Evolutionary conservation across 2,329 filamentous ascomycete genomes (phyloP).

Genomic region (Fusarium gaditjirri): DNA sequence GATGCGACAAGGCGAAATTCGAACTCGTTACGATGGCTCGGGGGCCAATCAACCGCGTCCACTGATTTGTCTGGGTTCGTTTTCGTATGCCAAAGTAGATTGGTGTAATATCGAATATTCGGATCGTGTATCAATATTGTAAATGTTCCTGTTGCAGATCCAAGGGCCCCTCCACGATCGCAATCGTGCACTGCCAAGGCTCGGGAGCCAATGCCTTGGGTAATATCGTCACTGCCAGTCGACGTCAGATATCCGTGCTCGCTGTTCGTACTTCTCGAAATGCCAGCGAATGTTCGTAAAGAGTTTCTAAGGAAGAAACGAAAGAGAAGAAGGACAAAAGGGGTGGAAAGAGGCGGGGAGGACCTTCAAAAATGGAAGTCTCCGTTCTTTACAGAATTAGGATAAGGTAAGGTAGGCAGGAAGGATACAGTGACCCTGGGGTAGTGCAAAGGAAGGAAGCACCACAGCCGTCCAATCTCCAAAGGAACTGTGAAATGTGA

Average conservation of each 20-base stretch:
- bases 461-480: constrained; percentile 1
- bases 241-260: constrained; percentile 25
- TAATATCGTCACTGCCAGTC: constrained; percentile 7
- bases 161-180: constrained; percentile 34
- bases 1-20: constrained; percentile 28
- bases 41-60: background rate
- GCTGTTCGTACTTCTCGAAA: background rate
- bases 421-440: constrained; percentile 23
- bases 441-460: constrained; percentile 12
- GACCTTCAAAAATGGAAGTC: constrained; percentile 32
- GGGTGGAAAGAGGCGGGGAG: constrained; percentile 29
- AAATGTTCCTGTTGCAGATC: background rate
- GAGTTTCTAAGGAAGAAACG: background rate
- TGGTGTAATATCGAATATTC: background rate
- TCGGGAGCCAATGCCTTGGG: constrained; percentile 37
- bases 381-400: constrained; percentile 20
- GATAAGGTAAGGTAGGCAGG: background rate
- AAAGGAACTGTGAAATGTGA: constrained; percentile 3
- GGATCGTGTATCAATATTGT: background rate
- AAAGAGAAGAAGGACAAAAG: background rate
- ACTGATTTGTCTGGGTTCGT: background rate
- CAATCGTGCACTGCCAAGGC: constrained; percentile 40
- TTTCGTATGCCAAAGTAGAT: background rate
- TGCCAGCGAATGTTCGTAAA: background rate
- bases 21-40: constrained; percentile 3